phyloP scores from a whole-genome alignment of 768 basidiomycete genomes.

The Amanita molliuscula region DNA sequence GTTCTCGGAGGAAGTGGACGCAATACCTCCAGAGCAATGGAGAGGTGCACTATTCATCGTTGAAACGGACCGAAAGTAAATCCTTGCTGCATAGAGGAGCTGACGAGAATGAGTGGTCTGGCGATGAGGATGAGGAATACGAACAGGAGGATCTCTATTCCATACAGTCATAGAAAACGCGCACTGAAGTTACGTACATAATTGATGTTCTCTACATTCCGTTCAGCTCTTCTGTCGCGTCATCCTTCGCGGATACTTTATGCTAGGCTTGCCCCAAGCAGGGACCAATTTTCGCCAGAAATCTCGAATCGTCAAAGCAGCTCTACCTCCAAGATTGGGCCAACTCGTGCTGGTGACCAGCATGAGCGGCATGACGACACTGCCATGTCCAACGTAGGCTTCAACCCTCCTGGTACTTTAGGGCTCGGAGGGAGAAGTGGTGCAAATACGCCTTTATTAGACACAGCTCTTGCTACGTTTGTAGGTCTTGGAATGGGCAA shows the following conservation, averaged over 20 bases:
- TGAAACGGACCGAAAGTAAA: not conserved
- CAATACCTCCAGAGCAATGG: slow-evolving; percentile 4
- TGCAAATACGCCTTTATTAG: slow-evolving; percentile 31
- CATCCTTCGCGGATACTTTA: not conserved
- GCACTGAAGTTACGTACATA: not conserved
- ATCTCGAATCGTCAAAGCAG: slow-evolving; percentile 6
- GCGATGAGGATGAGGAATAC: not conserved
- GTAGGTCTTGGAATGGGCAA: slow-evolving; percentile 53
- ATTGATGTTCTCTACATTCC: not conserved
- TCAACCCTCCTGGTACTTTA: slow-evolving; percentile 32
- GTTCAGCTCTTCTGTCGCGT: not conserved
- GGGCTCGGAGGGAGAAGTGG: slow-evolving; percentile 21
- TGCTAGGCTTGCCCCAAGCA: not conserved
- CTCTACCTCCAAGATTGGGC: slow-evolving; percentile 5
- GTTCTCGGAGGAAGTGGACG: slow-evolving; percentile 9
- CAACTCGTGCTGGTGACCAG: slow-evolving; percentile 7
- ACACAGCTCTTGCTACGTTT: slow-evolving; percentile 49
- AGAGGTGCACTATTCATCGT: slow-evolving; percentile 3
- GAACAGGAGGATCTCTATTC: not conserved
- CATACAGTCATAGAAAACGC: too few relatives aligned
- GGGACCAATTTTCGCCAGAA: slow-evolving; percentile 2
- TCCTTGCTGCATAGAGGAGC: slow-evolving; percentile 3
- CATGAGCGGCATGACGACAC: slow-evolving; percentile 35
- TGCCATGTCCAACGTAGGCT: slow-evolving; percentile 25
- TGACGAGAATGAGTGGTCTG: not conserved